phyloP scores from a whole-genome alignment of 345 rosid species.

The Kernera saxatilis region DNA sequence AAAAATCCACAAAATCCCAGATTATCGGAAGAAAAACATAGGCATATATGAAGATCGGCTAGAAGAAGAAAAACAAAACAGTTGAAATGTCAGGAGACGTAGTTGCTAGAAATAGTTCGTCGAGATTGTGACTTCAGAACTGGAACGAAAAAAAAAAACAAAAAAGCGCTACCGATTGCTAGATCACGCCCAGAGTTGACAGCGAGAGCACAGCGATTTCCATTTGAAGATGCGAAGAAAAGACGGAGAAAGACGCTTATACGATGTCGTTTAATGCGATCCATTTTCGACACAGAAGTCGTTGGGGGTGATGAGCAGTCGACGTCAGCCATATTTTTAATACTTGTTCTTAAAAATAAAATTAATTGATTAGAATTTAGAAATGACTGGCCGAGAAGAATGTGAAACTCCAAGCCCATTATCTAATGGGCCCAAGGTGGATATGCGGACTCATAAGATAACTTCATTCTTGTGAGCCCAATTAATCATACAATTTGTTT shows the following conservation, averaged over 20 bases:
- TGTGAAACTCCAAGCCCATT: no score
- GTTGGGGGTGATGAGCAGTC: conserved; percentile 1
- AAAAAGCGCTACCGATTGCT: background rate
- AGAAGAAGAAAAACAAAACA: background rate
- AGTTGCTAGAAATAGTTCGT: conserved; percentile 37
- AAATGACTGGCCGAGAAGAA: background rate
- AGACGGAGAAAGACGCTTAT: background rate
- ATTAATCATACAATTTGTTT: no score
- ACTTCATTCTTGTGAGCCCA: no score
- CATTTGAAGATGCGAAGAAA: conserved; percentile 7
- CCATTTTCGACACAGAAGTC: background rate
- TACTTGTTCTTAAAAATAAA: background rate
- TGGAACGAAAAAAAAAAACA: conserved; percentile 11
- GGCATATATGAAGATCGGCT: background rate
- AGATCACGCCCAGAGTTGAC: conserved; percentile 27
- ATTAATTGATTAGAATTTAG: background rate
- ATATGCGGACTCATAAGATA: no score
- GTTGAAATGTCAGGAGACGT: conserved; percentile 37
- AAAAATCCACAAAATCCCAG: conserved; percentile 3
- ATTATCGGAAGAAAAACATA: background rate
- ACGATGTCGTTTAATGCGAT: background rate
- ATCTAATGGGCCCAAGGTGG: no score
- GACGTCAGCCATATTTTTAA: background rate
- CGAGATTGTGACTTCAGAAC: conserved; percentile 16
- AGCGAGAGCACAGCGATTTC: conserved; percentile 35